A percentile compares a stretch with the other conserved stretches of the same genome.
Evolutionary conservation across 768 basidiomycete species (phyloP).

Genomic region (Collybiopsis confluens): DNA sequence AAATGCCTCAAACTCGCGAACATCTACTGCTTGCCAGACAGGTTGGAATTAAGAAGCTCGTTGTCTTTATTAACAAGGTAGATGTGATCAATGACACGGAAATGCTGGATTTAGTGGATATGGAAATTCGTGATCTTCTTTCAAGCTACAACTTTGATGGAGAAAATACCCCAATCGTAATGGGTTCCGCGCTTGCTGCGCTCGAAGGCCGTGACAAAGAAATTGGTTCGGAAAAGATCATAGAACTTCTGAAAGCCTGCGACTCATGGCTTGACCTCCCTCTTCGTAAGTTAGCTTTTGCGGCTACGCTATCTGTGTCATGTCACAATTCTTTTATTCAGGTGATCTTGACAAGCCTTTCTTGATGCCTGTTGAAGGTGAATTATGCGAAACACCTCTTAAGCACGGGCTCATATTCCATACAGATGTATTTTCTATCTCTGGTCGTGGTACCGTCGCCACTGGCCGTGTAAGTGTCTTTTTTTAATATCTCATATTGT

Average conservation of each 20-base stretch:
- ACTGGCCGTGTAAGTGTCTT: conserved; percentile 76
- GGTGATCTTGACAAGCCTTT: conserved; percentile 98
- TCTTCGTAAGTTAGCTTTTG: conserved; percentile 51
- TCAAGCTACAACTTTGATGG: conserved; percentile 93
- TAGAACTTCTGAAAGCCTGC: conserved; percentile 79
- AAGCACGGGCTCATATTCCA: not conserved
- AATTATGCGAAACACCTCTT: conserved; percentile 3
- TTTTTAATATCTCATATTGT: not conserved
- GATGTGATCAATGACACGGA: conserved; percentile 95
- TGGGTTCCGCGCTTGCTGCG: conserved; percentile 95
- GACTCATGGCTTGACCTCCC: conserved; percentile 96
- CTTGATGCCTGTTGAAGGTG: conserved; percentile 90
- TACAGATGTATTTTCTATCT: conserved; percentile 89
- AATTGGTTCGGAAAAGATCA: conserved; percentile 76
- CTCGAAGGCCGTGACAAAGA: conserved; percentile 81
- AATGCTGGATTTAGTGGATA: conserved; percentile 98
- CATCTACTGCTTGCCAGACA: conserved; percentile 96
- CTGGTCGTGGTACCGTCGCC: conserved; percentile 96
- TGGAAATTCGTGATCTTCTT: conserved; percentile 99
- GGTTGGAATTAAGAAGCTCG: conserved; percentile 94
- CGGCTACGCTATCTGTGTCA: not conserved
- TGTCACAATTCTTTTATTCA: conserved; percentile 21
- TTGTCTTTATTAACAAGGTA: conserved; percentile 99
- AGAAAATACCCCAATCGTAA: conserved; percentile 95
- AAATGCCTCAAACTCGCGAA: conserved; percentile 99